A percentile compares a stretch with the other conserved stretches of the same genome.
These are phyloP conservation scores for Cryptococcus neoformans DNA, from an alignment of 1,284 basidiomycete species.

Conservation along the genomic window DNA sequence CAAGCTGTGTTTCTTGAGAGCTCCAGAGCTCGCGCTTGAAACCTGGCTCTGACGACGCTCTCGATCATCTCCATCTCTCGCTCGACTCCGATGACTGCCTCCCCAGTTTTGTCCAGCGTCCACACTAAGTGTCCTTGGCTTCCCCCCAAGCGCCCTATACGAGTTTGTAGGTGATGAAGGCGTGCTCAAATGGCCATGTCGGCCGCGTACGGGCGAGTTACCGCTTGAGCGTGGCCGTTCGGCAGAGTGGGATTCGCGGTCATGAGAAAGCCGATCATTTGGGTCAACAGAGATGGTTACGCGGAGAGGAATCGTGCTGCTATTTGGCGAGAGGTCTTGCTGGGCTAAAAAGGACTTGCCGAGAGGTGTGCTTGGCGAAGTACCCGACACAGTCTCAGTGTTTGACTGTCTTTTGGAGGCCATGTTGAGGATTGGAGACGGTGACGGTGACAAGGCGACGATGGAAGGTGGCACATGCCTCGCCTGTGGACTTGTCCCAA, in stretches of 20 bases:
- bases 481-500: not conserved
- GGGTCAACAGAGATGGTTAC: slow-evolving; percentile 20
- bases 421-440: slow-evolving; percentile 4
- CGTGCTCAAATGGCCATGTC: slow-evolving; percentile 11
- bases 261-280: slow-evolving; percentile 3
- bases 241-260: not conserved
- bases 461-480: slow-evolving; percentile 11
- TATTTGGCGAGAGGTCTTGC: not conserved
- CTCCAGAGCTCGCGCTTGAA: slow-evolving; percentile 15
- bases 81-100: slow-evolving; percentile 5
- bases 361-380: slow-evolving; percentile 28
- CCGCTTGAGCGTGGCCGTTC: too few species aligned
- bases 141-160: slow-evolving; percentile 2
- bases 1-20: slow-evolving; percentile 23
- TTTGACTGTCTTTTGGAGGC: slow-evolving; percentile 2
- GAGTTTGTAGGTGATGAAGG: slow-evolving; percentile 18
- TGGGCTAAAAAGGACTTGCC: slow-evolving; percentile 6
- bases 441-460: slow-evolving; percentile 11
- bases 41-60: slow-evolving; percentile 38
- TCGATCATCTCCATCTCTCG: slow-evolving; percentile 9
- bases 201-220: slow-evolving; percentile 7
- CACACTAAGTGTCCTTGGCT: slow-evolving; percentile 24
- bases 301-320: slow-evolving; percentile 5
- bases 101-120: slow-evolving; percentile 11
- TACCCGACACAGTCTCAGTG: not conserved